These are phyloP conservation scores for Paraglomus brasilianum DNA, from an alignment of 192 early-diverging fungal species.

Conservation along the genomic window DNA sequence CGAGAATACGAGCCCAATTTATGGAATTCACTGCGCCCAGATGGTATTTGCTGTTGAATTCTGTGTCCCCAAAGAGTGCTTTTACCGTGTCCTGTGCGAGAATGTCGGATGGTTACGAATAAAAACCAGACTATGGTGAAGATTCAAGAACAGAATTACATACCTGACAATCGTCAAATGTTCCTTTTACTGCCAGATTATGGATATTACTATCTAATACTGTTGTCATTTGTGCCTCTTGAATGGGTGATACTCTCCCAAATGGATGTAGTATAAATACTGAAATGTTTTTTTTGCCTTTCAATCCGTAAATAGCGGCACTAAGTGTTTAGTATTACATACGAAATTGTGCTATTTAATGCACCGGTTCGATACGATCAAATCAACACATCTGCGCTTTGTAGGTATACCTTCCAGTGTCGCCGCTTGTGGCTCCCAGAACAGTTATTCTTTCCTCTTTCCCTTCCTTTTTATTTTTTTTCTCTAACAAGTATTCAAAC, in stretches of 20 bases:
- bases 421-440: conserved; percentile 93
- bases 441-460: conserved; percentile 74
- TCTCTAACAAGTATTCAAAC: conserved; percentile 95
- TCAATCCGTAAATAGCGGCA: conserved; percentile 95
- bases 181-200: conserved; percentile 89
- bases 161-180: conserved; percentile 94
- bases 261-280: conserved; percentile 94
- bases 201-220: conserved; percentile 92
- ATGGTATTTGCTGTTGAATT: conserved; percentile 72
- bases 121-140: neutral
- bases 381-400: neutral
- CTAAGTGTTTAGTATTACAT: conserved; percentile 41
- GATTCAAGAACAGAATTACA: neutral
- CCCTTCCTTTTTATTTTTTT: conserved; percentile 53
- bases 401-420: conserved; percentile 74
- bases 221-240: conserved; percentile 98
- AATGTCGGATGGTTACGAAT: neutral
- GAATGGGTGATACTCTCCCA: conserved; percentile 87
- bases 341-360: neutral
- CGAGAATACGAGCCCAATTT: conserved; percentile 98
- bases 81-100: conserved; percentile 84
- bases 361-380: neutral
- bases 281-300: conserved; percentile 87
- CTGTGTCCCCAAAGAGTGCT: conserved; percentile 74
- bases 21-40: conserved; percentile 98